Base-by-base conservation (phyloP, 305 asterid genomes). In the Fraxinus baroniana region DNA sequence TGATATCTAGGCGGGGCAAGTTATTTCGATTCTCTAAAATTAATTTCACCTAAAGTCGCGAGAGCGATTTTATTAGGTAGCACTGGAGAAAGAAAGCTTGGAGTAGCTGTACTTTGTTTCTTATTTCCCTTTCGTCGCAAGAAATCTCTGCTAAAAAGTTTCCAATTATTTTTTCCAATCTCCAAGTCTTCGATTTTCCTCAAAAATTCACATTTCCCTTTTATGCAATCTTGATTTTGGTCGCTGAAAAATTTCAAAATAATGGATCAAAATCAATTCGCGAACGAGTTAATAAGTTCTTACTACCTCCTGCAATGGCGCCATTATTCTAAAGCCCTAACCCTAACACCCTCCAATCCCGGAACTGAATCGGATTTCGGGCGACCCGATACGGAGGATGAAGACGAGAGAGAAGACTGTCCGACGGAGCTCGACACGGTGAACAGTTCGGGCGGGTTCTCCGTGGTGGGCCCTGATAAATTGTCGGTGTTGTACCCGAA, bases 361-460 rank as follows among this genome's bases (percentile, higher is more conserved):
- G 91, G 83, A 66, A 37, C 52, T 4, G 87, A 60, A 7, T 44
- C 83, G 32, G 87, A 76, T 26, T 37, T 80, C 60, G 87, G 33
- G 17, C 72, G 7, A 64, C 33, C 33, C 33, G 33, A 64, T 13
- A 64, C 83, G 41, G 84, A 76, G 52, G 41, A 77, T 39, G 89
- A 90, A 2, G 88, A 79, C n/a, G 92, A 87, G 12, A 86, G 73
- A 18, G 98, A 93, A 86, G 96, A 93, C 76, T 39, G 81, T 36
- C 99, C 99, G 28, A 88, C 94, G 79, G 96, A 86, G 83, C 86
- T 94, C 7, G 95, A 94, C 84, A 91, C 99, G 22, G 57, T 93
- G 12, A 89, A 86, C 75, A 90, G 98, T 88, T 91, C 98, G 41
- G 97, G 94, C 33, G 95, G 95, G 36, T 94, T 91, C 87, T 85